Base-by-base conservation (phyloP, 2,329 filamentous ascomycete genomes). In the Scortechinia acanthostroma region DNA sequence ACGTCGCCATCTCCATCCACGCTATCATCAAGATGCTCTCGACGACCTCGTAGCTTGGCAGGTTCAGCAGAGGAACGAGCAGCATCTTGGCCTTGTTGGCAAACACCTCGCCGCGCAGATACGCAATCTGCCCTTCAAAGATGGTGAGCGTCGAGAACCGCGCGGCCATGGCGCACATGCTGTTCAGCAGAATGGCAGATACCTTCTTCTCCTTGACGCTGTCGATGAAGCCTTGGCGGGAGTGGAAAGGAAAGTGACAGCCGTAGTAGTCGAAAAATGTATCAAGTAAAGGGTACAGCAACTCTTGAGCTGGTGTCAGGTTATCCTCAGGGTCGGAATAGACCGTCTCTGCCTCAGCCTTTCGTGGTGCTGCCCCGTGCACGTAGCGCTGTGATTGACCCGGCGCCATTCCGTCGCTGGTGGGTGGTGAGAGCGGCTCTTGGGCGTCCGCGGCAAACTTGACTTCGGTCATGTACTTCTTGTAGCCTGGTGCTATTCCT, bases 401-500 rank as follows among this genome's bases (percentile, higher is more conserved):
- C 0, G 76, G 72, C 0, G 76, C 78, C 0, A 70, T 65, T 5
- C 63, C 69, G 0, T 80, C 77, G 42, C 77, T 74, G 16, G 78
- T 83, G 43, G 71, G 73, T 4, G 65, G 70, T 5, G 71, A 74
- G 44, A 80, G 81, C 20, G 74, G 73, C 20, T 80, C 74, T 48
- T 80, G 71, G 48, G 85, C 81, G 47, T 83, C 76, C 22, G 91
- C 79, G 45, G 85, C 83, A 47, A 86, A 83, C 21, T 94, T 87
- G 88, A 94, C 94, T n/a, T n/a, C n/a, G n/a, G n/a, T n/a, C n/a
- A n/a, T n/a, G n/a, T n/a, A n/a, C 61, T 94, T 88, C 63, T 94
- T 94, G 66, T 90, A 94, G 19, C 89, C 89, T 1, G 89, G 89
- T 44, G 93, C 88, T 56, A 95, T 95, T 50, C 89, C 90, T 1